These are phyloP conservation scores for Opeltia flavorubescens DNA, from an alignment of 495 filamentous ascomycete species.

Conservation along the genomic window DNA sequence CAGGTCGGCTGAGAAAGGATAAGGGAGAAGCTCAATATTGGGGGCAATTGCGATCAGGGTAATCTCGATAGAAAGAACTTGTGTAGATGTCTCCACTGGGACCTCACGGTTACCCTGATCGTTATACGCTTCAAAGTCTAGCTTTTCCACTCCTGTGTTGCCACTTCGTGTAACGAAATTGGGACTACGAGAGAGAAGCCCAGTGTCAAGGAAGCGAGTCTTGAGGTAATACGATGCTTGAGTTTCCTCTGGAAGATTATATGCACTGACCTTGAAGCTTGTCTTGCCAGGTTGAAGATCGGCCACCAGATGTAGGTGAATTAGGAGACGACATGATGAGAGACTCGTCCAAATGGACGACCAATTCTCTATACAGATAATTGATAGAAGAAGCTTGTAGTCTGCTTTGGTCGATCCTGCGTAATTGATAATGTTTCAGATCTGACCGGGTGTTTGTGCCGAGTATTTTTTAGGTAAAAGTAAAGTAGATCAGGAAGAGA, in stretches of 20 bases:
- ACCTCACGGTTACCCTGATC: no score
- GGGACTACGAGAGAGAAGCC: no score
- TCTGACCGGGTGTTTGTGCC: neutral
- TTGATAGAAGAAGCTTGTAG: no score
- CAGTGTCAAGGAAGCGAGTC: neutral
- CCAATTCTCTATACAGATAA: slow-evolving; percentile 3
- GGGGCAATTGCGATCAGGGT: no score
- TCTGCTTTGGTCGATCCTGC: slow-evolving; percentile 2
- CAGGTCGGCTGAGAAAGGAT: neutral
- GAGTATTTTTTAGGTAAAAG: neutral
- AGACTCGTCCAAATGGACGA: slow-evolving; percentile 3
- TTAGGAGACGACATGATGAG: slow-evolving; percentile 10
- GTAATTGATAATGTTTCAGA: no score
- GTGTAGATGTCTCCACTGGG: no score
- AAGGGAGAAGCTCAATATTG: neutral
- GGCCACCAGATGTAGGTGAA: slow-evolving; percentile 10
- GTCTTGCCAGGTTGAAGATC: slow-evolving; percentile 33
- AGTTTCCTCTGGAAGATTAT: no score
- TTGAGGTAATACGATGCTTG: no score
- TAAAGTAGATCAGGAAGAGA: neutral
- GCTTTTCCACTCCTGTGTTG: no score
- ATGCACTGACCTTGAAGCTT: slow-evolving; percentile 37
- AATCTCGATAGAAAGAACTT: no score
- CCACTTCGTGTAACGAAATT: no score
- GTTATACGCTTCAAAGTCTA: no score